Base-by-base conservation (phyloP, 805 yeast species). In the Ogataea polymorpha region DNA sequence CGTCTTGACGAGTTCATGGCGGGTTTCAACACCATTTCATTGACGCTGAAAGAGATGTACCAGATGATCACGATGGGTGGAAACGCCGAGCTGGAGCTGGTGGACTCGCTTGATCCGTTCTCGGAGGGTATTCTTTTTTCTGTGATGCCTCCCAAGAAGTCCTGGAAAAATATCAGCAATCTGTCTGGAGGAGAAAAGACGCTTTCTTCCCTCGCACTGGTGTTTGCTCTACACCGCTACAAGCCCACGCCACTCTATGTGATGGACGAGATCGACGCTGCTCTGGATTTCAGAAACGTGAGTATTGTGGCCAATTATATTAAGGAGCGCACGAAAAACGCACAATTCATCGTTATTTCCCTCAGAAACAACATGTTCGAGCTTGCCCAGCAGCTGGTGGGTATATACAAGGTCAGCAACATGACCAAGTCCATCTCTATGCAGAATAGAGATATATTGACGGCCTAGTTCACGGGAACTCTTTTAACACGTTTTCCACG, bases 21-120 rank as follows among this genome's bases (percentile, higher is more conserved):
- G 47, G 99, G 99, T 0, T 93, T 95, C 67, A 77, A 81, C 50
- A 73, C 80, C 15, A 93, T 93, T 21, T 88, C 97, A 1, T 70
- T 80, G 59, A 86, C 96, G 6, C 73, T 93, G 49, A 93, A 91
- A 61, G 96, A 88, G 55, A 90, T 93, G 98, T 93, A 93, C 56
- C 95, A 90, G 58, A 86, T 93, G 95, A 93, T 93, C 46, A 93
- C 99, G 1, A 89, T 91, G 95, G 99, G 99, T 20, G 99, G 99
- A 24, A 93, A 91, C 67, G 99, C 99, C 0, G 99, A 93, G 61
- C 71, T 93, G 25, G 99, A 93, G 61, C 72, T 91, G 32, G 97
- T 89, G 14, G 99, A 93, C 58, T 84, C 95, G 46, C 74, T 91
- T 58, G 98, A 93, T 64, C 99, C 99, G n/a, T 93, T 93, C 56